Conservation (phyloP, 257 asterid species). For the Gynochthodes officinalis region DNA sequence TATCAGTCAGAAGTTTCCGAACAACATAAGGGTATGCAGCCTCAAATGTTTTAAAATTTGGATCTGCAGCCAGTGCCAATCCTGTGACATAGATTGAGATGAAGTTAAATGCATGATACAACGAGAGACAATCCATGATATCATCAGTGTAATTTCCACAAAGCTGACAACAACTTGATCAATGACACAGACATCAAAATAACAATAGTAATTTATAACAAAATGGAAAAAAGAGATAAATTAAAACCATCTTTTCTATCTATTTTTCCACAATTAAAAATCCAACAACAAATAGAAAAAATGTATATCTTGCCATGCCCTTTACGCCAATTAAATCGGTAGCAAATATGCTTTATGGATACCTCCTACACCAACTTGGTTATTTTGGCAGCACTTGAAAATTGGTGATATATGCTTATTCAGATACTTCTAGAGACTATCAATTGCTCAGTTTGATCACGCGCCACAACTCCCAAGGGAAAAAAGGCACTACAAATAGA, state of each 20-base stretch:
- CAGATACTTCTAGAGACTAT: background rate
- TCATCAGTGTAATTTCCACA: background rate
- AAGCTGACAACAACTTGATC: background rate
- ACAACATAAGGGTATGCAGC: slow-evolving; percentile 94
- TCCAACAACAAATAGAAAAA: background rate
- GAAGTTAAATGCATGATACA: slow-evolving; percentile 13
- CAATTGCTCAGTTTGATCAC: background rate
- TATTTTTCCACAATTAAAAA: background rate
- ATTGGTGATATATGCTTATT: background rate
- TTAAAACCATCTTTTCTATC: background rate
- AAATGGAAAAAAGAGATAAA: background rate
- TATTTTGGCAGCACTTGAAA: background rate
- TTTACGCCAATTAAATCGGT: background rate
- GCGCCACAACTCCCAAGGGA: background rate
- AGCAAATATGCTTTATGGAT: background rate
- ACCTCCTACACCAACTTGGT: background rate
- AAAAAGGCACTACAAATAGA: too few relatives aligned
- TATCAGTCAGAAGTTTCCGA: slow-evolving; percentile 87
- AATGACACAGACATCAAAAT: slow-evolving; percentile 1
- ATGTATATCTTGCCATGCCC: background rate
- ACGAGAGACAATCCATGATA: slow-evolving; percentile 1
- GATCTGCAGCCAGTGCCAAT: slow-evolving; percentile 92
- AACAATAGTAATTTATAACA: background rate
- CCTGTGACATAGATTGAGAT: slow-evolving; percentile 43
- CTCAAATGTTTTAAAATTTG: slow-evolving; percentile 83